Evolutionary conservation across 345 rosid genomes (phyloP), one percentile per base, ranked within the genome.

Genomic region (Eucalyptus pauciflora): DNA sequence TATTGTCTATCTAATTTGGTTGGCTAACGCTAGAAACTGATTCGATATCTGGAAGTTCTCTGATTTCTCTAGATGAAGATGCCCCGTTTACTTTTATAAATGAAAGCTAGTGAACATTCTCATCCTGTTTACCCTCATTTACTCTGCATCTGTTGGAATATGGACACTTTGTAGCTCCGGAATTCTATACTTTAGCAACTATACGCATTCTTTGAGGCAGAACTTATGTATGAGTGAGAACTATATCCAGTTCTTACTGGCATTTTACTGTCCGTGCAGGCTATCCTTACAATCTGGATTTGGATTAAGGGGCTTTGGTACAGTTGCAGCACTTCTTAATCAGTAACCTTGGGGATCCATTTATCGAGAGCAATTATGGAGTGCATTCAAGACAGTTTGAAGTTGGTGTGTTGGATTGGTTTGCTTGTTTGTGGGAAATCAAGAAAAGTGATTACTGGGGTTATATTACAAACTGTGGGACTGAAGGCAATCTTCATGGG

Each of bases 401-500:
- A 92, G 99, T 97, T 52, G 99, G 99, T 37, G 99, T 97, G 41
- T 91, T 97, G 92, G 99, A 97, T 93, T 97, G 99, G 99, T 97
- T 96, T 94, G 99, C 99, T 60, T 96, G 97, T 89, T 90, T 97
- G 15, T 96, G 99, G 99, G 99, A 97, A 91, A 92, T 97, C 25
- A 98, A 96, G 93, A 95, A 95, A 91, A 90, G 93, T 92, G 96
- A 97, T 76, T 97, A 96, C 92, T 96, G 99, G 99, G 99, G 99
- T 85, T 97, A 97, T 92, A 97, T 96, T 60, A 97, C 99, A 56
- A 97, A 96, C 81, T 96, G 99, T 91, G 99, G 99, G 41, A 98
- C 99, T 15, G 99, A 98, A 92, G 99, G 99, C 87, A 98, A 98
- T 92, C 99, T 98, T 91, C 99, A 95, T 90, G 99, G 99, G 29